Evolutionary conservation across 495 filamentous ascomycete species (phyloP), one percentile per base, ranked within the genome.

Genomic region (Xylaria castorea): DNA sequence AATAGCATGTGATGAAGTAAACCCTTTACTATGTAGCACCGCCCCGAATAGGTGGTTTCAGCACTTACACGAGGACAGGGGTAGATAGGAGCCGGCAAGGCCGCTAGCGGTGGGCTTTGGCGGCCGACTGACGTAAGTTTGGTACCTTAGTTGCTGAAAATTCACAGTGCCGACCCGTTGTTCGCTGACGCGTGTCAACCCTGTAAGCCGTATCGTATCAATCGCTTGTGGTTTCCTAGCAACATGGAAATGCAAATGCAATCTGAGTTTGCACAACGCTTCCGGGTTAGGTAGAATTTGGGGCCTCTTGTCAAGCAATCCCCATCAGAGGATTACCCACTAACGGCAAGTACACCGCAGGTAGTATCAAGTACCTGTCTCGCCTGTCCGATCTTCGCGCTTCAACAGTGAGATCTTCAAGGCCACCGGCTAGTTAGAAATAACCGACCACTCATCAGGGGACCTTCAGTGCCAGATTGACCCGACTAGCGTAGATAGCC

Each of bases 171-270:
- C 20, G 46, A 51, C 44, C n/a, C n/a, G n/a, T 14, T 57, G 25
- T 27, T 44, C 25, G 34, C 60, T 58, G 69, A 71, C 60, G 69
- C 60, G 69, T 71, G 14, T 71, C 53, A 12, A n/a, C 60, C 60
- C 50, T 70, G 48, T n/a, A 65, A 30, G 12, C 12, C 36, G 60
- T 30, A 62, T 27, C 18, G 60, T 20, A 62, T 27, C 30, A 27
- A 50, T 62, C 40, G 55, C 67, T 40, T 32, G n/a, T 57, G 30
- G 51, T 48, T 48, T 27, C 42, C 63, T 25, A 34, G 40, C 22
- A 66, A 50, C 61, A 27, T 64, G 58, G 34, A 46, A 44, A 14
- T 66, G 38, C 22, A 30, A 64, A 27, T 36, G 58, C 18, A 11
- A 61, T 42, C 61, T 22, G 36, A 30, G 38, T 12, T 25, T 44